Evolutionary conservation across 306 rosid genomes (phyloP).

Genomic region (Casuarina equisetifolia): DNA sequence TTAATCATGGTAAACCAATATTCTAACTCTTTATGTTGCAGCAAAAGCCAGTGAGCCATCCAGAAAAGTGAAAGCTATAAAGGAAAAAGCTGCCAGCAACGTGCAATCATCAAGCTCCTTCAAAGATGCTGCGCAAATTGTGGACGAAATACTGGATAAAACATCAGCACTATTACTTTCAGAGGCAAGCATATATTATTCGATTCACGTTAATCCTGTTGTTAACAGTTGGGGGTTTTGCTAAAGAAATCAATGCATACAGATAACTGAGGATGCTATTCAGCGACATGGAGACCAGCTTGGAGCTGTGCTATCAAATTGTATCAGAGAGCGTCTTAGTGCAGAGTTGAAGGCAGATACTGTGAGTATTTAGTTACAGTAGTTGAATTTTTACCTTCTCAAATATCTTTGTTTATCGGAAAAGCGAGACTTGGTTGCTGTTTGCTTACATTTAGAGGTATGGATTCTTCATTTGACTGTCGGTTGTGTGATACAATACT

Average conservation of each 20-base stretch:
- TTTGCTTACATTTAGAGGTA: conserved; percentile 11
- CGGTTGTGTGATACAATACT: neutral
- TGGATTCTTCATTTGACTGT: neutral
- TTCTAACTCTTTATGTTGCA: conserved; percentile 36
- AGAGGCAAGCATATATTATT: conserved; percentile 48
- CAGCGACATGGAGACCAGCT: conserved; percentile 63
- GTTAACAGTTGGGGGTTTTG: conserved; percentile 1
- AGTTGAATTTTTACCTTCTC: neutral
- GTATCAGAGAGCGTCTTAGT: conserved; percentile 50
- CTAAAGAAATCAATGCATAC: conserved; percentile 32
- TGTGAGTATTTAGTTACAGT: conserved; percentile 53
- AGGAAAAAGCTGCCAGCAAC: conserved; percentile 47
- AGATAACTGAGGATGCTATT: conserved; percentile 65
- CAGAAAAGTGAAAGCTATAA: conserved; percentile 34
- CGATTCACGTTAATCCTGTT: conserved; percentile 15
- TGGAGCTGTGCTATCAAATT: conserved; percentile 57
- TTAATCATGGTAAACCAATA: neutral
- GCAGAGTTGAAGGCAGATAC: conserved; percentile 74
- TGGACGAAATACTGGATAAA: conserved; percentile 70
- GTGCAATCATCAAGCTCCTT: conserved; percentile 33
- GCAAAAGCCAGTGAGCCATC: conserved; percentile 50
- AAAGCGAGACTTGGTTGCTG: neutral
- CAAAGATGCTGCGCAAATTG: conserved; percentile 69
- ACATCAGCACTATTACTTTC: conserved; percentile 65
- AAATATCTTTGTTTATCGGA: neutral